Base-by-base conservation (phyloP, 371 early-diverging fungal genomes). In the Massospora cicadina region DNA sequence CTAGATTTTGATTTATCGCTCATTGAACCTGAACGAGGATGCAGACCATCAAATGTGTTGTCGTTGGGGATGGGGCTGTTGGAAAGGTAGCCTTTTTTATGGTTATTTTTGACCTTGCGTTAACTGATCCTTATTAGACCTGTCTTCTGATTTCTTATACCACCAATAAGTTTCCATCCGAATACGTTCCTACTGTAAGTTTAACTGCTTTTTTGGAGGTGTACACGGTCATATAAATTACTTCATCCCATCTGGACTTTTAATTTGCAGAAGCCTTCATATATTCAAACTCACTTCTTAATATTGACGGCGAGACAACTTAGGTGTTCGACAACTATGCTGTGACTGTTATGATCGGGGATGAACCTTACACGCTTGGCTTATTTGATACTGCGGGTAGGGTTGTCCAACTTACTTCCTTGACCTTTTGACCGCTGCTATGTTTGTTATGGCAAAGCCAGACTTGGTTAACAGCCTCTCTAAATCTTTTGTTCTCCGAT, bases 311-410 rank as follows among this genome's bases (percentile, higher is more conserved):
- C n/a, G n/a, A n/a, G n/a, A n/a, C n/a, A n/a, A n/a, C 26, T 2
- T 70, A 88, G 88, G 91, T 97, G 32, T 97, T 97, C 81, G 98
- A 97, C 77, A 97, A 97, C 76, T 97, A 97, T 77, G 96, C 98
- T 66, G 98, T 95, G 55, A 95, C 95, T 33, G 96, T 97, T 56
- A 95, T 95, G 94, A 93, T 97, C 77, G 95, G 92, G 58, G 87
- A 87, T 64, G 90, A 91, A 69, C 89, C 90, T 24, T 89, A 87
- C 69, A 91, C 90, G 3, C 75, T 91, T 31, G 95, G 95, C 33
- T 80, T 97, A 54, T 95, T 95, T 69, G 98, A 97, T 84, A 97
- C 98, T 57, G 98, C 98, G 66, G 93, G 89, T 77, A 83, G 77
- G 77, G 61, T 32, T 27, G 21, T n/a, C 13, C 2, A 10, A 17